Base-by-base conservation (phyloP, 371 early-diverging fungal species). In the Actinomucor elegans region DNA sequence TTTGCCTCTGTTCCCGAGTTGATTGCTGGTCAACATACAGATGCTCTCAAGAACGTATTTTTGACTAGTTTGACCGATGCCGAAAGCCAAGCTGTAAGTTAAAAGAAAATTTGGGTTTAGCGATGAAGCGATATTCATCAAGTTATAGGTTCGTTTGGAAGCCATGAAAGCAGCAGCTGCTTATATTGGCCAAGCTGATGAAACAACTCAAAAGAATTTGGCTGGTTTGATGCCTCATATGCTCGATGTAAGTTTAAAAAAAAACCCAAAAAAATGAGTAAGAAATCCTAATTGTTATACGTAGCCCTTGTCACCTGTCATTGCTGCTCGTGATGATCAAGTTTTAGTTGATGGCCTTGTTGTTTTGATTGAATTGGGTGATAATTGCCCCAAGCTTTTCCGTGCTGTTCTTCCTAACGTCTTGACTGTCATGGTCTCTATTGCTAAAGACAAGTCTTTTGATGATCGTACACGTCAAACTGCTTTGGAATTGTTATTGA, bases 321-420 rank as follows among this genome's bases (percentile, higher is more conserved):
- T 84, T 52, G 61, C 54, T 15, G 57, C 69, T 41, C 80, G 84
- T 46, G 91, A 94, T 66, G 94, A 93, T 55, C 71, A 76, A 21
- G 73, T 80, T 0, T 77, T 92, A 41, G 80, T 84, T 9, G 94
- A 94, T 32, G 84, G 86, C 20, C 70, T 98, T 36, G 73, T 84
- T 18, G 86, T 85, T 33, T 69, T 98, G 62, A 89, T 94, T 35
- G 97, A 96, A 49, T 74, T 97, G 37, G 94, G 92, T n/a, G 93
- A 91, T 55, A 71, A 66, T 40, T 73, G 78, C 33, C 91, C 97
- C 27, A 86, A 91, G 57, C 66, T 89, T 31, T 92, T 94, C 80
- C 83, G 89, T 33, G 71, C 83, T 15, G 84, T 91, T 18, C 68
- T 97, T 51, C 76, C 82, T 55, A 79, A 81, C 51, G 63, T 95